A percentile compares a stretch with the other conserved stretches of the same genome.
Evolutionary conservation across 2,329 filamentous ascomycete genomes (phyloP).

Genomic region (Sphaerulina musiva): DNA sequence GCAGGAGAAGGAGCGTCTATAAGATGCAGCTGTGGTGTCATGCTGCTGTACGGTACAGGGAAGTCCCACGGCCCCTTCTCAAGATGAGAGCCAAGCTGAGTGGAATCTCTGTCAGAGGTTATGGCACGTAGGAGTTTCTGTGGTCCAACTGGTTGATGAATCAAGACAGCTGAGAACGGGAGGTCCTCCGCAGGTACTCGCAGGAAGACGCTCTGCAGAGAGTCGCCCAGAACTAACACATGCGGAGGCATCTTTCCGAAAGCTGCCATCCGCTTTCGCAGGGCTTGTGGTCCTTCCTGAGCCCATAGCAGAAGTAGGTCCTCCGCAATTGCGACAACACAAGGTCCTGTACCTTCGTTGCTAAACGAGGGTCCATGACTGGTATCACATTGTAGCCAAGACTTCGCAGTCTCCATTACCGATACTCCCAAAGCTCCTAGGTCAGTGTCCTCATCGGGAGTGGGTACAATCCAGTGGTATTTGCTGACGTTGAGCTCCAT

Average conservation of each 20-base stretch:
- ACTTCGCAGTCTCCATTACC: background rate
- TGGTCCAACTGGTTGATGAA: constrained; percentile 23
- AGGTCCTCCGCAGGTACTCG: background rate
- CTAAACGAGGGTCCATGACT: background rate
- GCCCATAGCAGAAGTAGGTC: background rate
- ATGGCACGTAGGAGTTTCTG: constrained; percentile 18
- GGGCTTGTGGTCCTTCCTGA: background rate
- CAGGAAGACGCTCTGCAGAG: background rate
- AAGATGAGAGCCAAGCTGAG: background rate
- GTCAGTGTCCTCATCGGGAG: background rate
- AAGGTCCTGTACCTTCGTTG: background rate
- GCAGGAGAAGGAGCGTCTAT: background rate
- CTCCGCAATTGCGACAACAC: background rate
- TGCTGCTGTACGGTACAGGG: background rate
- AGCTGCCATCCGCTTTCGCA: background rate
- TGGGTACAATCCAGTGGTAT: background rate
- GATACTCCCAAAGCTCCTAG: background rate
- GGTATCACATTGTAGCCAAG: background rate
- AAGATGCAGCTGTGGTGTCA: background rate
- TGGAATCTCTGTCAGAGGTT: constrained; percentile 1
- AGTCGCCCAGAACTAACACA: background rate
- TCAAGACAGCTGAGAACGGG: constrained; percentile 3
- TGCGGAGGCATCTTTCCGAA: background rate
- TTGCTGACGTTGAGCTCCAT: background rate
- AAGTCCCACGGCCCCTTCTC: background rate